Percentiles rank a stretch among this genome's conserved stretches.
Evolutionary conservation across 768 basidiomycete species (phyloP).

Genomic region (Cubamyces lactineus): DNA sequence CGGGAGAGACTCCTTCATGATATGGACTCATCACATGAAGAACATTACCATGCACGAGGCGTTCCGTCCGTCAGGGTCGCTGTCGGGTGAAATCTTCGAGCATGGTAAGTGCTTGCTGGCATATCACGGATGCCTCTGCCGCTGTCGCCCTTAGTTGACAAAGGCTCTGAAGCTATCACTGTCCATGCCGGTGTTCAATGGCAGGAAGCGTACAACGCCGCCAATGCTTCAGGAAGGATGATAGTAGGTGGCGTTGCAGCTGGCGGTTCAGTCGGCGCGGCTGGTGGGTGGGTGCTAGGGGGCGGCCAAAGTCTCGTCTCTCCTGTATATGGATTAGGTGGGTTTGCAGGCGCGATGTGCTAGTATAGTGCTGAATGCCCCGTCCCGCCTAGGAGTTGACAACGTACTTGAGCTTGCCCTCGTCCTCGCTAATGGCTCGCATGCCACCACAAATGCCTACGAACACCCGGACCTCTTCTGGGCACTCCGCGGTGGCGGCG

Average conservation of each 20-base stretch:
- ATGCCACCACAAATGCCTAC: slow-evolving; percentile 45
- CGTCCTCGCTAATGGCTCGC: slow-evolving; percentile 54
- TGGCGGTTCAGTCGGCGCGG: slow-evolving; percentile 46
- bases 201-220: slow-evolving; percentile 6
- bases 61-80: slow-evolving; percentile 39
- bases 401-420: slow-evolving; percentile 47
- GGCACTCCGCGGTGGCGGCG: slow-evolving; percentile 50
- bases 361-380: neutral
- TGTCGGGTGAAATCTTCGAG: slow-evolving; percentile 10
- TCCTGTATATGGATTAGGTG: slow-evolving; percentile 35
- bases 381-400: slow-evolving; percentile 22
- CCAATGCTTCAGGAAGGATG: neutral
- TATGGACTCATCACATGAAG: slow-evolving; percentile 47
- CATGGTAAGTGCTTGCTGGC: slow-evolving; percentile 2
- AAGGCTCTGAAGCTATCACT: slow-evolving; percentile 26
- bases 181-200: slow-evolving; percentile 34
- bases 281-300: slow-evolving; percentile 47
- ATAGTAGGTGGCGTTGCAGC: neutral
- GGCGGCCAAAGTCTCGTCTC: slow-evolving; percentile 37
- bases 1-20: slow-evolving; percentile 30
- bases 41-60: slow-evolving; percentile 37
- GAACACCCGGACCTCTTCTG: slow-evolving; percentile 56
- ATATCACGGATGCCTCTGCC: neutral
- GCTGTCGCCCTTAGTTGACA: neutral
- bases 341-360: slow-evolving; percentile 16